Conservation (phyloP, 805 yeast species). For the Ogataea wickerhamii region DNA sequence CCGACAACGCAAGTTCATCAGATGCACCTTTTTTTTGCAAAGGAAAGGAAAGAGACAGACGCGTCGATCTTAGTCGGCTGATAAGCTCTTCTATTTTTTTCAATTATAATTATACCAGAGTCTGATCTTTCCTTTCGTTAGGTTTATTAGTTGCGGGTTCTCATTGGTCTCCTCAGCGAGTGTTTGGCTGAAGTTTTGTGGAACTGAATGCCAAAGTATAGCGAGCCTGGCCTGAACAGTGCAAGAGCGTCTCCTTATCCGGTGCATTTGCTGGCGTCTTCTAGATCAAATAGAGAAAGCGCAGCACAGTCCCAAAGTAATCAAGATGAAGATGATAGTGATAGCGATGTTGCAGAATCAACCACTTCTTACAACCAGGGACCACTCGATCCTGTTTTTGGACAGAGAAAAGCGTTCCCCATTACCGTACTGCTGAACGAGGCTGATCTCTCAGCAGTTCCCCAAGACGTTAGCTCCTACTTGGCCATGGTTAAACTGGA, state of each 20-base stretch:
- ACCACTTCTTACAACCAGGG: conserved; percentile 23
- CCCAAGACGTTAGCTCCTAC: conserved; percentile 30
- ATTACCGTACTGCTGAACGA: conserved; percentile 18
- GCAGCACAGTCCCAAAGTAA: conserved; percentile 2
- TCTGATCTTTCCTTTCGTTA: too few relatives aligned
- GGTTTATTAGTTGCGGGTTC: too few relatives aligned
- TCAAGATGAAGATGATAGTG: conserved; percentile 5
- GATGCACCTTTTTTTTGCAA: too few relatives aligned
- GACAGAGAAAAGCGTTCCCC: conserved; percentile 36
- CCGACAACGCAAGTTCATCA: too few relatives aligned
- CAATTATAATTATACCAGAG: too few relatives aligned
- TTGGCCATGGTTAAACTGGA: conserved; percentile 32
- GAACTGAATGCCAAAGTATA: not conserved
- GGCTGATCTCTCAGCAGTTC: conserved; percentile 16
- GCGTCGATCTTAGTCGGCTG: too few relatives aligned
- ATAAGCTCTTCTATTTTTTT: too few relatives aligned
- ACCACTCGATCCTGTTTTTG: conserved; percentile 35
- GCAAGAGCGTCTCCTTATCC: not conserved
- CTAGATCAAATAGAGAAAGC: not conserved
- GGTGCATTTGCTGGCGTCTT: not conserved
- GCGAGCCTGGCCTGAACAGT: not conserved
- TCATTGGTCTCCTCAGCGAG: too few relatives aligned
- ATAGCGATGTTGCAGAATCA: conserved; percentile 1
- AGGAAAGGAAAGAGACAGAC: too few relatives aligned
- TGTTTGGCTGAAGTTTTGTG: too few relatives aligned